phyloP scores from a whole-genome alignment of 192 early-diverging fungal species.

The Coemansia sp. region DNA sequence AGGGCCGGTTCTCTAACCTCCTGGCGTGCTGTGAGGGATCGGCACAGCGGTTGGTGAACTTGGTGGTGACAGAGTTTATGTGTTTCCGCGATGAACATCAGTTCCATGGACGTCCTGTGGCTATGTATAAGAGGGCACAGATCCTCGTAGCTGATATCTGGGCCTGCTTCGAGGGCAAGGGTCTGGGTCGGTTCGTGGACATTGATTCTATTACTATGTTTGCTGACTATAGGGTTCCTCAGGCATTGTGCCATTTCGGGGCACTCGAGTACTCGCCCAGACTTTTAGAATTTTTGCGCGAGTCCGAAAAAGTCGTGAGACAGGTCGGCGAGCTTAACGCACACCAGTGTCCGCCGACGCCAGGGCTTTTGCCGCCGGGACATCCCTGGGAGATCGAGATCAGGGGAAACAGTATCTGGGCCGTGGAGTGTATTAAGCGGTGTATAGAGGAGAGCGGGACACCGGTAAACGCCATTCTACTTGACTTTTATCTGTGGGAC shows the following conservation, averaged over 20 bases:
- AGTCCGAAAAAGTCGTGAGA: slow-evolving; percentile 16
- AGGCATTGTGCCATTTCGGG: slow-evolving; percentile 74
- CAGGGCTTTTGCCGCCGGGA: slow-evolving; percentile 60
- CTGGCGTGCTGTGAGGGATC: slow-evolving; percentile 59
- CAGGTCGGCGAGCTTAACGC: slow-evolving; percentile 1
- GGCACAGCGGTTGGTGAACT: slow-evolving; percentile 61
- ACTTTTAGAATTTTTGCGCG: slow-evolving; percentile 54
- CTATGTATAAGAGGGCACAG: slow-evolving; percentile 81
- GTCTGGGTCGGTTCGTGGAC: slow-evolving; percentile 66
- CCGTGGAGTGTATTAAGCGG: slow-evolving; percentile 64
- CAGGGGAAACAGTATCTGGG: slow-evolving; percentile 78
- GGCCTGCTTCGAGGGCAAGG: slow-evolving; percentile 81
- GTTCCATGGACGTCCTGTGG: slow-evolving; percentile 62
- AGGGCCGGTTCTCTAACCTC: slow-evolving; percentile 66
- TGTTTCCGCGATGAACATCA: slow-evolving; percentile 70
- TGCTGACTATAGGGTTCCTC: slow-evolving; percentile 85
- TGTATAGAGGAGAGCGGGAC: slow-evolving; percentile 20
- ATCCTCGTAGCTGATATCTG: slow-evolving; percentile 86
- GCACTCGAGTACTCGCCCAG: slow-evolving; percentile 68
- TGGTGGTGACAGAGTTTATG: slow-evolving; percentile 63
- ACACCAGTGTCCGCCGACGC: slow-evolving; percentile 1
- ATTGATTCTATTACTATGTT: slow-evolving; percentile 88
- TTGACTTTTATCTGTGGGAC: slow-evolving; percentile 94
- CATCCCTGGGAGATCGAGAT: slow-evolving; percentile 78
- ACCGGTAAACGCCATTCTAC: slow-evolving; percentile 72